Conservation (phyloP, 129 eudicot species). For the Gnaphalium uliginosum region DNA sequence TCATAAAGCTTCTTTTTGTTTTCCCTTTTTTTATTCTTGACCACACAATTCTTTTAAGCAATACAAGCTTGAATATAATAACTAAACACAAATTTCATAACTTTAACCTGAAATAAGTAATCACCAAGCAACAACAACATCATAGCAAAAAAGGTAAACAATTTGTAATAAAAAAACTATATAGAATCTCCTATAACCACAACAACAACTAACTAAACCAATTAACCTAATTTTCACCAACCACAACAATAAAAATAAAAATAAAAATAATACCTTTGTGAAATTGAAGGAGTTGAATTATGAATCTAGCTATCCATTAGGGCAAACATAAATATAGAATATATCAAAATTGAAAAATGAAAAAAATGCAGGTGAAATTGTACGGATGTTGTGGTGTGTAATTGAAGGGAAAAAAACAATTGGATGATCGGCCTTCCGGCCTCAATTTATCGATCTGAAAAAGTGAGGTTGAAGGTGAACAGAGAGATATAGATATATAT, state of each 20-base stretch:
- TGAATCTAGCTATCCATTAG: constrained; percentile 21
- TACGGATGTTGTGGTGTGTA: neutral
- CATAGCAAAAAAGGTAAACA: constrained; percentile 25
- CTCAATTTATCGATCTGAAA: constrained; percentile 31
- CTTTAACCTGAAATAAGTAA: constrained; percentile 24
- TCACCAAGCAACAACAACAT: constrained; percentile 35
- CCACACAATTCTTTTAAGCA: constrained; percentile 38
- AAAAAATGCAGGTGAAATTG: constrained; percentile 26
- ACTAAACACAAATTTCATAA: constrained; percentile 20
- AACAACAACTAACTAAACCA: constrained; percentile 9
- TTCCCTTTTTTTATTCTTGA: constrained; percentile 22
- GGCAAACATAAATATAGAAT: neutral
- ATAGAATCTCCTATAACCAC: neutral
- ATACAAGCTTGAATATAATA: constrained; percentile 16
- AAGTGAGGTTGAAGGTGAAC: constrained; percentile 1
- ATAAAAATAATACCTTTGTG: constrained; percentile 8
- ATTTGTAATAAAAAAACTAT: constrained; percentile 10
- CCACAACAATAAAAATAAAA: constrained; percentile 6
- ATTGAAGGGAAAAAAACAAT: neutral
- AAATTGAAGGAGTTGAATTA: constrained; percentile 17
- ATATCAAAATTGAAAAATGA: constrained; percentile 11
- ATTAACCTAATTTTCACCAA: constrained; percentile 31
- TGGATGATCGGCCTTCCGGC: constrained; percentile 17
- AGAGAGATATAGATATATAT: neutral
- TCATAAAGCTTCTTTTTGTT: constrained; percentile 30